A percentile compares a stretch with the other conserved stretches of the same genome.
Evolutionary conservation across 2,329 filamentous ascomycete species (phyloP).

Genomic region (Pseudocercospora fijiensis): DNA sequence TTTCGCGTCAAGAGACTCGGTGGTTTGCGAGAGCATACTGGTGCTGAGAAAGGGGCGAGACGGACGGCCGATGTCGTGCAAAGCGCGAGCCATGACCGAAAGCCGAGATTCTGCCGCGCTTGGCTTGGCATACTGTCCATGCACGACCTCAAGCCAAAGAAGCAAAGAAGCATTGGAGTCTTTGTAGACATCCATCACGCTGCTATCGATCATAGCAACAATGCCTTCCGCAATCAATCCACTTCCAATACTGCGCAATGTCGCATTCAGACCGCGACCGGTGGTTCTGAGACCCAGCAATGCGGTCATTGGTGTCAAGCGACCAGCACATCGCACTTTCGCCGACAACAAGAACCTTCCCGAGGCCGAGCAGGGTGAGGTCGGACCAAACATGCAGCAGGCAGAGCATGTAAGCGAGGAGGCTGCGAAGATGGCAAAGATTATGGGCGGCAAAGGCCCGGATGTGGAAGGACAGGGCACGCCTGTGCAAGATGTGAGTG

Average conservation of each 20-base stretch:
- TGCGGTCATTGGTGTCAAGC: constrained; percentile 26
- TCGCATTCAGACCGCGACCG: constrained; percentile 27
- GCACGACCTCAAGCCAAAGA: too few species aligned
- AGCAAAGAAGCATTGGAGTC: background rate
- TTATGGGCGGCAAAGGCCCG: constrained; percentile 58
- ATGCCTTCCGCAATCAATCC: constrained; percentile 27
- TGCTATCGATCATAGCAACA: background rate
- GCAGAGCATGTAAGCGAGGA: constrained; percentile 65
- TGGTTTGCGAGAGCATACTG: too few species aligned
- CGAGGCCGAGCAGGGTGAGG: constrained; percentile 34
- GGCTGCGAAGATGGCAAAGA: constrained; percentile 59
- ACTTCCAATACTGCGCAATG: constrained; percentile 24
- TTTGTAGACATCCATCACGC: background rate
- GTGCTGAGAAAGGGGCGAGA: background rate
- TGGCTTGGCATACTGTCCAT: background rate
- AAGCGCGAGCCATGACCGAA: background rate
- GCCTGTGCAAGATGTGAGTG: constrained; percentile 62
- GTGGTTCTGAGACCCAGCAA: constrained; percentile 21
- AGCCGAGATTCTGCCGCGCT: background rate
- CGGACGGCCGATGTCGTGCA: background rate
- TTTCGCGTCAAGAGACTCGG: too few species aligned
- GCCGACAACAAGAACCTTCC: constrained; percentile 36
- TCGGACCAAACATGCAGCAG: constrained; percentile 53
- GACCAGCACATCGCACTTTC: constrained; percentile 28
- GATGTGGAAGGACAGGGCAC: constrained; percentile 63